phyloP scores from a whole-genome alignment of 139 green algal species.

The Ostreobium quekettii region DNA sequence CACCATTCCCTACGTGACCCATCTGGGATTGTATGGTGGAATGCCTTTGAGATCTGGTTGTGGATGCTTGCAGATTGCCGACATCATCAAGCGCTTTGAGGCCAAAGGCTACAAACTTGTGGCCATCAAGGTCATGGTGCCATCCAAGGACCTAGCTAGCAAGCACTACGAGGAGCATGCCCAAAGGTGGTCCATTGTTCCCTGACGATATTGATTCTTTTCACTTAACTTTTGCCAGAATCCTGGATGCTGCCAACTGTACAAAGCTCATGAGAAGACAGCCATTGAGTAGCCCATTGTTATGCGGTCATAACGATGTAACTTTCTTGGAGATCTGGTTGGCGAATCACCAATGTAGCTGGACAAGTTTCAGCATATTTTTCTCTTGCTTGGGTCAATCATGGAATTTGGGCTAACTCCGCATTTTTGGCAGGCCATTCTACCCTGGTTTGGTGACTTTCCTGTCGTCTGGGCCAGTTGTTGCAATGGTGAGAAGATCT shows the following conservation, averaged over 20 bases:
- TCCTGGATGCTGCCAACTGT: no score
- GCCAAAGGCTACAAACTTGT: slow-evolving; percentile 57
- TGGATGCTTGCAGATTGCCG: slow-evolving; percentile 4
- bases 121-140: slow-evolving; percentile 53
- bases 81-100: slow-evolving; percentile 23
- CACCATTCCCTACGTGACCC: background rate
- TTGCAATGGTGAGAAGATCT: slow-evolving; percentile 39
- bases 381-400: background rate
- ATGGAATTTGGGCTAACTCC: background rate
- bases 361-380: background rate
- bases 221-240: no score
- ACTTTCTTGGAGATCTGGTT: background rate
- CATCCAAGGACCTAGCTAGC: slow-evolving; percentile 31
- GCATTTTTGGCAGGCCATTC: slow-evolving; percentile 30
- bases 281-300: background rate
- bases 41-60: background rate
- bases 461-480: slow-evolving; percentile 42
- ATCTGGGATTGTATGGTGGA: background rate
- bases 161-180: slow-evolving; percentile 49
- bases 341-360: background rate
- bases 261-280: background rate
- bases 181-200: background rate
- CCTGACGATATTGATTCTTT: background rate
- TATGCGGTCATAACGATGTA: background rate
- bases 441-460: slow-evolving; percentile 58